These are phyloP conservation scores for Peronosclerospora sorghi DNA, from an alignment of 352 stramenopile genomes.

Conservation along the genomic window DNA sequence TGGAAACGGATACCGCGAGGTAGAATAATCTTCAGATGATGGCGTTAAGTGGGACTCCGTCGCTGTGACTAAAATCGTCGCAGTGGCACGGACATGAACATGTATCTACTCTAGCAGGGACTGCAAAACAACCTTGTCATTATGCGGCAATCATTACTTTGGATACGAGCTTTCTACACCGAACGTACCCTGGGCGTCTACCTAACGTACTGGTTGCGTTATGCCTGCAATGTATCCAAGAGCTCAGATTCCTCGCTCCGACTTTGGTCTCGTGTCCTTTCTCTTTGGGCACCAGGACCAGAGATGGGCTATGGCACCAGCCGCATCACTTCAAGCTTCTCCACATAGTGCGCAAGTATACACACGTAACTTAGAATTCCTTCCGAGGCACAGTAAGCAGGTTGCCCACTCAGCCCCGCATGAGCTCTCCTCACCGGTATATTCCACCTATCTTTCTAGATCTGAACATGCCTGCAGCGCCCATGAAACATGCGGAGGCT, in stretches of 20 bases:
- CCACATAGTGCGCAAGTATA: neutral
- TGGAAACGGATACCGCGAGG: too few relatives aligned
- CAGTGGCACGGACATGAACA: too few relatives aligned
- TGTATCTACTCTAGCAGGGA: neutral
- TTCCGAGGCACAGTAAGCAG: neutral
- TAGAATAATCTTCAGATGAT: too few relatives aligned
- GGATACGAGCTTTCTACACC: too few relatives aligned
- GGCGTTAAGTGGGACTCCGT: too few relatives aligned
- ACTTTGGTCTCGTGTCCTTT: slow-evolving; percentile 15
- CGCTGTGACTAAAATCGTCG: too few relatives aligned
- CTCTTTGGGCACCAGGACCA: slow-evolving; percentile 3
- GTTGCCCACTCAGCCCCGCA: slow-evolving; percentile 8
- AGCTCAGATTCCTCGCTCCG: slow-evolving; percentile 4
- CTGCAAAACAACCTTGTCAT: neutral
- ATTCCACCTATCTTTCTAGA: slow-evolving; percentile 32
- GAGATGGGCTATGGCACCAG: slow-evolving; percentile 4
- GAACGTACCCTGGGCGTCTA: too few relatives aligned
- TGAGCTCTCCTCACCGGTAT: slow-evolving; percentile 27
- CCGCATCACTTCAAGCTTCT: slow-evolving; percentile 1
- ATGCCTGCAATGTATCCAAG: slow-evolving; percentile 17
- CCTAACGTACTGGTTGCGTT: too few relatives aligned
- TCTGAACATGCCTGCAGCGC: slow-evolving; percentile 22
- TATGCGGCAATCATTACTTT: too few relatives aligned
- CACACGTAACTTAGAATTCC: neutral
- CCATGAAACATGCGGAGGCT: slow-evolving; percentile 14